These are phyloP conservation scores for Tylopilus balloui DNA, from an alignment of 768 basidiomycete genomes.

Conservation along the genomic window DNA sequence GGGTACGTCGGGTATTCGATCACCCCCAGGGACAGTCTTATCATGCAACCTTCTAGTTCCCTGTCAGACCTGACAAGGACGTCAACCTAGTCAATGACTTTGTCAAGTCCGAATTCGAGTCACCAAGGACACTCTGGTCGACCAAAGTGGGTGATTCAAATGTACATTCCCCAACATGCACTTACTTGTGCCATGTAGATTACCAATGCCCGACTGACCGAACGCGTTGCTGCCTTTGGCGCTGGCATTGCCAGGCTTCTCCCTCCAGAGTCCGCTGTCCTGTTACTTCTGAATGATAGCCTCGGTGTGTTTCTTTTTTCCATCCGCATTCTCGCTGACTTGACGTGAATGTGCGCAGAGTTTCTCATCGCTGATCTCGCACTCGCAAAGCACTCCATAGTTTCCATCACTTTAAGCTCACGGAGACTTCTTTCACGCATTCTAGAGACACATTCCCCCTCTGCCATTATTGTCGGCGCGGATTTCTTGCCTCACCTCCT, in stretches of 20 bases:
- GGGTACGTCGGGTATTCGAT: conserved; percentile 45
- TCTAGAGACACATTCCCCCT: conserved; percentile 60
- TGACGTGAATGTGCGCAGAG: conserved; percentile 39
- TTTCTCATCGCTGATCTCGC: conserved; percentile 79
- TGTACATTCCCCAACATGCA: not conserved
- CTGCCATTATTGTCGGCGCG: conserved; percentile 70
- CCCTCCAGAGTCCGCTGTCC: conserved; percentile 57
- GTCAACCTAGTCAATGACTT: conserved; percentile 63
- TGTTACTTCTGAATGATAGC: conserved; percentile 76
- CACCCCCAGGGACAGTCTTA: not conserved
- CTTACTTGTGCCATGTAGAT: conserved; percentile 43
- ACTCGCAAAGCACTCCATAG: conserved; percentile 63
- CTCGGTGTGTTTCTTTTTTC: conserved; percentile 48
- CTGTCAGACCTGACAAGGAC: conserved; percentile 67
- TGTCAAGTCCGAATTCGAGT: conserved; percentile 60
- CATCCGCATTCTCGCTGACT: not conserved
- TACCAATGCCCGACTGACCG: conserved; percentile 65
- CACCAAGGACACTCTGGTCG: conserved; percentile 72
- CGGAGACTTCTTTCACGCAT: conserved; percentile 58
- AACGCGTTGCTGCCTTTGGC: conserved; percentile 68
- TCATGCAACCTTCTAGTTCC: conserved; percentile 49
- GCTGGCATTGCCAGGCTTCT: conserved; percentile 61
- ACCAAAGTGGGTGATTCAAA: conserved; percentile 49
- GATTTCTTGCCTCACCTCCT: conserved; percentile 64
- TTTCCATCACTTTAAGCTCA: conserved; percentile 61